Base-by-base conservation (phyloP, 306 rosid genomes). In the Gastrolobium bilobum region DNA sequence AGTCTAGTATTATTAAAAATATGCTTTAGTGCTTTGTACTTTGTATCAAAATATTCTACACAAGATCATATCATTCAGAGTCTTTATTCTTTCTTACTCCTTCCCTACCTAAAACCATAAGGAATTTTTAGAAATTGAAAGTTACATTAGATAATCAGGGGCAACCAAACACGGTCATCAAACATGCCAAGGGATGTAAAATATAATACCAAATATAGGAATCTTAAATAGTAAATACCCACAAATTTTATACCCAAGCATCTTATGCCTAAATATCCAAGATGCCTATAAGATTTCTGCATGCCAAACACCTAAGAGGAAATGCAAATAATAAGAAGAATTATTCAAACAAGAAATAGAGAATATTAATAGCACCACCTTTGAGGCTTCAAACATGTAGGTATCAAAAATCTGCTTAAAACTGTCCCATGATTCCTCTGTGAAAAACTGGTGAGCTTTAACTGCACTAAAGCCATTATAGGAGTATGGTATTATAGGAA, bases 361-460 rank as follows among this genome's bases (percentile, higher is more conserved):
- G 14, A 53, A 8, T 50, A 58, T 15, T 40, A 46, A 77, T 71
- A 68, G 56, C 35, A 66, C 72, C 87, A 95, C 99, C 99, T 91
- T 95, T 40, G 97, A 95, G 70, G 98, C 97, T 87, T 95, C 99
- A 46, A 84, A 73, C 99, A 95, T 90, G 85, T 90, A 93, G 84
- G 91, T 83, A 40, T 91, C 94, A 78, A 91, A 90, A 51, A 89
- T 89, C 81, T 91, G 96, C 92, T 90, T 88, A 86, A 95, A 91
- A 85, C 90, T 88, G 84, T 91, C 98, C 99, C 97, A 93, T 73
- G 87, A 84, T 81, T 95, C 99, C 87, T 90, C 99, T 73, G 92
- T 82, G 93, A 95, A 95, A 92, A 87, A 95, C 82, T 91, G 94
- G 85, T 95, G 98, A 86, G 99, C 99, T 83, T 91, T 90, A 88